Conservation (phyloP, 2,329 filamentous ascomycete species). For the Chrysoporthe deuterocubensis region DNA sequence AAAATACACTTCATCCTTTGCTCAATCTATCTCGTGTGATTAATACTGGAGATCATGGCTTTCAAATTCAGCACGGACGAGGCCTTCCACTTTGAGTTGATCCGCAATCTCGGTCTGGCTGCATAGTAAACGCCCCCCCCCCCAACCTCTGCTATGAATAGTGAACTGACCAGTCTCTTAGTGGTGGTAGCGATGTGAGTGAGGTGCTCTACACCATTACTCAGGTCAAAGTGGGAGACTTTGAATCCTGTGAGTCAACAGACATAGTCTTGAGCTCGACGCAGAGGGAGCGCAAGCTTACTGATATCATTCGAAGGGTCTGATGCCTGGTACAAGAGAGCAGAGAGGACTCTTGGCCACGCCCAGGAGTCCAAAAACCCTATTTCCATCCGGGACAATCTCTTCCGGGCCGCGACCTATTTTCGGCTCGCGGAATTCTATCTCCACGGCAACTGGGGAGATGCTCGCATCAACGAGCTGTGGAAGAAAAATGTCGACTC, state of each 20-base stretch:
- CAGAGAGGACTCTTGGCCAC: constrained; percentile 2
- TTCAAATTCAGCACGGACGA: constrained; percentile 6
- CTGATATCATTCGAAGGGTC: not conserved
- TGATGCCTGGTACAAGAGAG: not conserved
- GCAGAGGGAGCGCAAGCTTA: not conserved
- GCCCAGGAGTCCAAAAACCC: not conserved
- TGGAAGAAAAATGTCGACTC: constrained; percentile 42
- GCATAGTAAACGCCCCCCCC: not conserved
- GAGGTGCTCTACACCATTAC: constrained; percentile 8
- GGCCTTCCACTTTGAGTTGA: constrained; percentile 3
- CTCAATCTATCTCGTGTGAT: not conserved
- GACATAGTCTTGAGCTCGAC: not conserved
- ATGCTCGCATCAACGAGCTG: constrained; percentile 44
- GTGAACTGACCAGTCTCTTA: not conserved
- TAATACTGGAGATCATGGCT: not conserved
- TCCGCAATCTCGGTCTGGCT: not conserved
- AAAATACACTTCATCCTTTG: not conserved
- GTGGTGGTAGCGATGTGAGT: constrained; percentile 7
- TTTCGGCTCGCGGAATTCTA: constrained; percentile 48
- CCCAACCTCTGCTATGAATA: not conserved
- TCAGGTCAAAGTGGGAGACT: constrained; percentile 8
- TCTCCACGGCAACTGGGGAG: constrained; percentile 44
- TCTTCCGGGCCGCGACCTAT: constrained; percentile 47
- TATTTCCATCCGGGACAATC: constrained; percentile 6
- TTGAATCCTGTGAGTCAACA: constrained; percentile 2